Evolutionary conservation across 106 monocot genomes (phyloP).

Genomic region (Dendrobium catenatum): DNA sequence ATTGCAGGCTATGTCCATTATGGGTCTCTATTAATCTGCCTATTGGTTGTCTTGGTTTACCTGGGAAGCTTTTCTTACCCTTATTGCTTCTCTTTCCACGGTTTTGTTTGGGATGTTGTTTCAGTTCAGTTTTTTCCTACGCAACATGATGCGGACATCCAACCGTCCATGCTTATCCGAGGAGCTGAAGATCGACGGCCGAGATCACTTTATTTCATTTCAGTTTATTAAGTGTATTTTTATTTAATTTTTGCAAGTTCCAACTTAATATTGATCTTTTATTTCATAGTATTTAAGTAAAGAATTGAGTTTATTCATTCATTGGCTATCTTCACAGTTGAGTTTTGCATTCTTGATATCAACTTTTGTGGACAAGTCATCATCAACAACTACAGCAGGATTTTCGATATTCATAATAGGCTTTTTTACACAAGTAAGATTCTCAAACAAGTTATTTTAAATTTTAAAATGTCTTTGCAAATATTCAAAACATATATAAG

Average conservation of each 20-base stretch:
- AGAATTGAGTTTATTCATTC: not conserved
- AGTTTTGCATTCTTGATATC: slow-evolving; percentile 92
- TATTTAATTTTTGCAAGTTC: too few relatives aligned
- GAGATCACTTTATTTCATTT: too few relatives aligned
- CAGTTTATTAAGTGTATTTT: too few relatives aligned
- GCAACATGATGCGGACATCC: too few relatives aligned
- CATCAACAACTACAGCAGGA: slow-evolving; percentile 80
- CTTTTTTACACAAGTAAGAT: slow-evolving; percentile 74
- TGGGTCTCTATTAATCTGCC: slow-evolving; percentile 93
- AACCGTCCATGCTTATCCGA: too few relatives aligned
- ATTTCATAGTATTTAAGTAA: not conserved
- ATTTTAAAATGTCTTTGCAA: not conserved
- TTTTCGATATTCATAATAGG: slow-evolving; percentile 86
- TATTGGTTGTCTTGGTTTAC: slow-evolving; percentile 94
- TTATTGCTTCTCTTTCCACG: slow-evolving; percentile 56
- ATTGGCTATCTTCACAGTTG: slow-evolving; percentile 41
- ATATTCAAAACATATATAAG: slow-evolving; percentile 4
- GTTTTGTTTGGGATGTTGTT: slow-evolving; percentile 95
- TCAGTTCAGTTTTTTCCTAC: slow-evolving; percentile 85
- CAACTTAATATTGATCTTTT: not conserved
- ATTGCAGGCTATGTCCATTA: slow-evolving; percentile 88
- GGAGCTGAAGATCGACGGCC: too few relatives aligned
- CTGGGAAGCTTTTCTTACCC: slow-evolving; percentile 78
- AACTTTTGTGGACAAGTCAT: slow-evolving; percentile 66
- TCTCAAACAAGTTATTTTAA: not conserved